Evolutionary conservation across 2,329 filamentous ascomycete species (phyloP).

Genomic region (Ascomycota sp.): DNA sequence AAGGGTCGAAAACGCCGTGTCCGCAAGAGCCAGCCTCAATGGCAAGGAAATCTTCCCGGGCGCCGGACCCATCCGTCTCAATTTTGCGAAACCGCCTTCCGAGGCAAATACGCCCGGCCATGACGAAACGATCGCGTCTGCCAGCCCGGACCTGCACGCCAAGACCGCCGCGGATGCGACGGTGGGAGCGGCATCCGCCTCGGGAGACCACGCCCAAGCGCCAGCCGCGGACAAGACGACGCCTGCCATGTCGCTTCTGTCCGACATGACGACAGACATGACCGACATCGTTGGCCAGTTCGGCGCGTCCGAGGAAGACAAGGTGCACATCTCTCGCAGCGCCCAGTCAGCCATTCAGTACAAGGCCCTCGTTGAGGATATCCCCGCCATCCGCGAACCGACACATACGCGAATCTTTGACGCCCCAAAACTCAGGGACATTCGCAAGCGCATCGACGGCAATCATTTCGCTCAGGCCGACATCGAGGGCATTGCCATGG

Average conservation of each 20-base stretch:
- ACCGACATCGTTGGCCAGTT: conserved; percentile 73
- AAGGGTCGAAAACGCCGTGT: conserved; percentile 70
- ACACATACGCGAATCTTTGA: conserved; percentile 80
- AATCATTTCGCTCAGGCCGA: conserved; percentile 68
- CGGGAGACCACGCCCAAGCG: conserved; percentile 16
- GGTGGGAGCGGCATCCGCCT: conserved; percentile 11
- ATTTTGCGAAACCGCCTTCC: conserved; percentile 90
- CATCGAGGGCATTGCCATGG: conserved; percentile 77
- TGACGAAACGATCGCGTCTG: conserved; percentile 72
- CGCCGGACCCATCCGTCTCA: conserved; percentile 83
- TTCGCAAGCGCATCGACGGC: conserved; percentile 94
- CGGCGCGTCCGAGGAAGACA: conserved; percentile 65
- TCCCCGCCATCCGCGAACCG: conserved; percentile 74
- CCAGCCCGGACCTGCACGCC: conserved; percentile 69
- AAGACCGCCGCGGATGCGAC: conserved; percentile 31
- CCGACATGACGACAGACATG: conserved; percentile 67
- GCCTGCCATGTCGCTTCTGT: conserved; percentile 50
- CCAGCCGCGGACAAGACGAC: conserved; percentile 18
- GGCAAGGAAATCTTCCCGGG: conserved; percentile 97
- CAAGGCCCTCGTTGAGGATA: conserved; percentile 55
- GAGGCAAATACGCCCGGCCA: conserved; percentile 75
- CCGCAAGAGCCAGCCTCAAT: conserved; percentile 73
- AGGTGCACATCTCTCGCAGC: conserved; percentile 46
- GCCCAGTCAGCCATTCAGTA: conserved; percentile 63
- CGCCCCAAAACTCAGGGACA: conserved; percentile 83